Conservation (phyloP, 2,329 filamentous ascomycete species). For the Didymella arachidicola region DNA sequence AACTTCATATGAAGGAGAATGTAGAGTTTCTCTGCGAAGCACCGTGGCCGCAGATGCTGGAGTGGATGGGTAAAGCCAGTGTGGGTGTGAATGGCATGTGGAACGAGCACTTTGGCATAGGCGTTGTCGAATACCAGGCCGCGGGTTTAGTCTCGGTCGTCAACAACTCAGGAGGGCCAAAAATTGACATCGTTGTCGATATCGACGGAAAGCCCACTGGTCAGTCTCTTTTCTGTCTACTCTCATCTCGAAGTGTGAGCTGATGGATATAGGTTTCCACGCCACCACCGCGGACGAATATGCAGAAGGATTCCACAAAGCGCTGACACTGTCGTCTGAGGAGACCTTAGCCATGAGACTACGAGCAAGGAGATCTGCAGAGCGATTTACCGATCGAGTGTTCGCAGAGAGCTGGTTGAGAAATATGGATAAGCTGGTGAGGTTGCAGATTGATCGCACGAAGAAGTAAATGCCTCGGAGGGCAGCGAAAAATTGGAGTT, state of each 20-base stretch:
- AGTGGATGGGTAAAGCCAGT: conserved; percentile 77
- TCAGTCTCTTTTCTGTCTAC: conserved; percentile 50
- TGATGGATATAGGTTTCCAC: conserved; percentile 73
- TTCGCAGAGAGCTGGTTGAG: conserved; percentile 81
- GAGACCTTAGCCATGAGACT: conserved; percentile 78
- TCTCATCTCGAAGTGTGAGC: not conserved
- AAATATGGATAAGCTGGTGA: conserved; percentile 76
- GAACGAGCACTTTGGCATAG: conserved; percentile 99
- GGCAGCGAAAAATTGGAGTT: not conserved
- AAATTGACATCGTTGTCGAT: conserved; percentile 87
- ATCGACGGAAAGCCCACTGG: conserved; percentile 80
- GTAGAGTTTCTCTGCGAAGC: conserved; percentile 92
- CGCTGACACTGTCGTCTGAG: conserved; percentile 68
- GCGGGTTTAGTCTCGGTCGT: conserved; percentile 93
- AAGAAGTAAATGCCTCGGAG: conserved; percentile 5
- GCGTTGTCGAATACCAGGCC: conserved; percentile 97
- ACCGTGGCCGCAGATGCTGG: conserved; percentile 84
- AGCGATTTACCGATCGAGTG: conserved; percentile 85
- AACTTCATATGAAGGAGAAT: conserved; percentile 78
- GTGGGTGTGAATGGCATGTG: conserved; percentile 97
- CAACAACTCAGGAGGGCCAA: conserved; percentile 91
- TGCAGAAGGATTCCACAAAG: conserved; percentile 79
- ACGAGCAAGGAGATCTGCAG: conserved; percentile 78
- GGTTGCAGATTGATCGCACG: conserved; percentile 44
- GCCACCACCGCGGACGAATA: conserved; percentile 81